Conservation (phyloP, 2,329 filamentous ascomycete genomes). For the Pseudogymnoascus sp. region DNA sequence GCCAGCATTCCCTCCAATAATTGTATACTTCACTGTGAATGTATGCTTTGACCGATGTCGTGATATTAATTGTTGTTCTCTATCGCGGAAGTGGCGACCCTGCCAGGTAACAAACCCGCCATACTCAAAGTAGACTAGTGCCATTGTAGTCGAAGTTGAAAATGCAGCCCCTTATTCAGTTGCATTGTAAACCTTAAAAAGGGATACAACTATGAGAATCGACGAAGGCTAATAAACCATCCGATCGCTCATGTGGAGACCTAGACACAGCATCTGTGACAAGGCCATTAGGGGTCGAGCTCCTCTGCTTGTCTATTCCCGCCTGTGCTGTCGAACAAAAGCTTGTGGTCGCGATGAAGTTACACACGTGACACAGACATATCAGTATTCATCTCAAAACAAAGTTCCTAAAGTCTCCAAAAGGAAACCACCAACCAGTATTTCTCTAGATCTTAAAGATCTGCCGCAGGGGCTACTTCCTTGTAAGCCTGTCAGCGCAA, state of each 20-base stretch:
- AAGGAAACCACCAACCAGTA: not conserved
- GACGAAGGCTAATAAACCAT: not conserved
- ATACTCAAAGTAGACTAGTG: not conserved
- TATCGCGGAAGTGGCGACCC: not conserved
- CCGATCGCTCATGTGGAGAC: conserved; percentile 1
- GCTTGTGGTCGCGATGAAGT: not conserved
- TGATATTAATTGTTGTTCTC: not conserved
- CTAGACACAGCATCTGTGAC: not conserved
- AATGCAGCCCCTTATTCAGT: not conserved
- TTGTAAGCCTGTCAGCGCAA: not conserved
- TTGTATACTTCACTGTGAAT: not conserved
- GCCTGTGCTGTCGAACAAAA: not conserved
- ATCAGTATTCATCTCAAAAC: not conserved
- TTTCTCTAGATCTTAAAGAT: not conserved
- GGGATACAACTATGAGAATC: not conserved
- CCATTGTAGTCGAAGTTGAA: not conserved
- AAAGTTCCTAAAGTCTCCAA: not conserved
- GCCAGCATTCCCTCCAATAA: not conserved
- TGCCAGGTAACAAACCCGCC: not conserved
- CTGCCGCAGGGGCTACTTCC: not conserved
- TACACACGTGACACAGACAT: conserved; percentile 1
- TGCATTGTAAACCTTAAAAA: not conserved
- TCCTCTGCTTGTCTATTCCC: not conserved
- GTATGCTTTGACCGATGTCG: not conserved
- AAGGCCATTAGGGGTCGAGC: conserved; percentile 3